phyloP scores from a whole-genome alignment of 1,284 basidiomycete genomes.

The Ganoderma meredithae region DNA sequence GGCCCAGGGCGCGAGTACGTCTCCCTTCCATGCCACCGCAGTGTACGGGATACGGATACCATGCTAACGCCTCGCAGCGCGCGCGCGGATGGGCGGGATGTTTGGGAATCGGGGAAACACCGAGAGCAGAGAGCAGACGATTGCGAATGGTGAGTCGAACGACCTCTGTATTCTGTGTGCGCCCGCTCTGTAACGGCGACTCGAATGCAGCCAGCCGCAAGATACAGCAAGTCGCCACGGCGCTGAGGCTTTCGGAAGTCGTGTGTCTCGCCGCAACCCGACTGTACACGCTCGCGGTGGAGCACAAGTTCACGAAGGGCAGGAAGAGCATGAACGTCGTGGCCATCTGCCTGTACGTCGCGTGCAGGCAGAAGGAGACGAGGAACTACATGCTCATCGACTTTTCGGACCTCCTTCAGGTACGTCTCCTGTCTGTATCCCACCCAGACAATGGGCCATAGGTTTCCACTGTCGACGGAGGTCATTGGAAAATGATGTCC shows the following conservation, averaged over 20 bases:
- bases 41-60: not conserved
- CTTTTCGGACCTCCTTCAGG: conserved; percentile 92
- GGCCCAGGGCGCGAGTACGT: conserved; percentile 90
- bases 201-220: conserved; percentile 74
- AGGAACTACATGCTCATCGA: conserved; percentile 98
- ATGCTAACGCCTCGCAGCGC: conserved; percentile 54
- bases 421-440: conserved; percentile 42
- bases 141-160: conserved; percentile 77
- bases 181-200: not conserved
- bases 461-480: no score
- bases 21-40: not conserved
- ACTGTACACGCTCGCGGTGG: conserved; percentile 92
- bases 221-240: conserved; percentile 83
- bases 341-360: conserved; percentile 95
- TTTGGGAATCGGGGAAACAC: conserved; percentile 78
- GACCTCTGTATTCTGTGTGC: not conserved
- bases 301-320: conserved; percentile 94
- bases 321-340: conserved; percentile 93
- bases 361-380: conserved; percentile 91
- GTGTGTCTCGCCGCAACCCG: conserved; percentile 87
- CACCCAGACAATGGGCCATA: no score
- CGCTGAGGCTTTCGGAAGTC: conserved; percentile 81
- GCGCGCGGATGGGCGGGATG: conserved; percentile 80
- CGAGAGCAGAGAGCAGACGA: conserved; percentile 89
- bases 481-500: no score